These are phyloP conservation scores for Dioscorea cayenensis DNA, from an alignment of 116 monocot genomes.

Conservation along the genomic window DNA sequence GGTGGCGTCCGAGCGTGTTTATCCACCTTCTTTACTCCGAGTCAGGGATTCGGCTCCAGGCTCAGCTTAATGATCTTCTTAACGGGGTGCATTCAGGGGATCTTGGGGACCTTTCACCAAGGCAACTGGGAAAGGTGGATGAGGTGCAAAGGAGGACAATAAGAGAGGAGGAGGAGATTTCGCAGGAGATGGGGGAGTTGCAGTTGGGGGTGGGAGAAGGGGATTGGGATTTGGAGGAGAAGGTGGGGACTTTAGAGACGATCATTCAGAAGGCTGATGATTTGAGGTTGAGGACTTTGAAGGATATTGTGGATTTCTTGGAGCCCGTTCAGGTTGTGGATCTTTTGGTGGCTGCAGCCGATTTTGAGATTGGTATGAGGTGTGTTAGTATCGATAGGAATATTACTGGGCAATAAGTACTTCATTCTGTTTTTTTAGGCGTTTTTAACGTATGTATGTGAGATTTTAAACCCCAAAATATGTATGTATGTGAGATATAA, in stretches of 20 bases:
- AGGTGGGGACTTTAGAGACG: slow-evolving; percentile 2
- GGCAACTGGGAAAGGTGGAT: slow-evolving; percentile 23
- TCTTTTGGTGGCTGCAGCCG: slow-evolving; percentile 27
- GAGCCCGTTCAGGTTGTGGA: slow-evolving; percentile 35
- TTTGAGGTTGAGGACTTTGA: slow-evolving; percentile 34
- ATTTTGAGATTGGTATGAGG: slow-evolving; percentile 33
- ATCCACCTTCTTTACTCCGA: slow-evolving; percentile 47
- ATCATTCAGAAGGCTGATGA: slow-evolving; percentile 29
- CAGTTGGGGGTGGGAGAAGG: slow-evolving; percentile 18
- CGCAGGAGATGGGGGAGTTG: slow-evolving; percentile 25
- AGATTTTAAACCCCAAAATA: too few species aligned
- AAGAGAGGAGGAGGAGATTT: slow-evolving; percentile 24
- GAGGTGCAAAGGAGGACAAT: slow-evolving; percentile 34
- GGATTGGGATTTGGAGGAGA: slow-evolving; percentile 15
- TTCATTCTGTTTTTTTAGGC: too few species aligned
- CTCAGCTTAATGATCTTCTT: slow-evolving; percentile 34
- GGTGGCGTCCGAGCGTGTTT: slow-evolving; percentile 34
- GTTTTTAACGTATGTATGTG: too few species aligned
- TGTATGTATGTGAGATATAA: too few species aligned
- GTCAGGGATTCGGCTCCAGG: slow-evolving; percentile 31
- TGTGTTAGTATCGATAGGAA: slow-evolving; percentile 17
- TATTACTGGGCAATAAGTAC: too few species aligned
- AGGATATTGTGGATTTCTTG: slow-evolving; percentile 17
- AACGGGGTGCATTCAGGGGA: slow-evolving; percentile 31
- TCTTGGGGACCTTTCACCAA: slow-evolving; percentile 36